Base-by-base conservation (phyloP, 805 yeast species). In the Kodamaea restingae region DNA sequence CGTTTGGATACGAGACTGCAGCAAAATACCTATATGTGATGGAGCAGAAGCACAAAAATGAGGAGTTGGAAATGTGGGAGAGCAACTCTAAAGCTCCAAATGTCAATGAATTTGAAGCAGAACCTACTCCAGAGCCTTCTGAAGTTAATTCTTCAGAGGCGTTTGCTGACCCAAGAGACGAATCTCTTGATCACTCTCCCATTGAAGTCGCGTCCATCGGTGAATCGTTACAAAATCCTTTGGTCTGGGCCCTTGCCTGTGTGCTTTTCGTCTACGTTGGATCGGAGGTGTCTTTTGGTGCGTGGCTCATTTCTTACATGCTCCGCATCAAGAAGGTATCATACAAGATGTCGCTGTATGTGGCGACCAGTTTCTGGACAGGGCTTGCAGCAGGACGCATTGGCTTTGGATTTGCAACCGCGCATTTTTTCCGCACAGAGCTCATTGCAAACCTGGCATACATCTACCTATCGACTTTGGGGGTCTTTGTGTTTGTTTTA, bases 301-400 rank as follows among this genome's bases (percentile, higher is more conserved):
- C 71, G 14, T 76, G 81, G 81, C 44, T 75, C 39, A 65, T 73
- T 46, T 70, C 76, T 29, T 76, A 64, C 41, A 51, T 73, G 32
- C 54, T 65, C 10, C 62, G 76, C 21, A 64, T 74, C 40, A 62
- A 67, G 36, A 35, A 58, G 1, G 47, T 57, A 25, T 33, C 61
- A 4, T 73, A 72, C 43, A 50, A 60, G 18, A 30, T 46, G 4
- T 57, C 77, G 6, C 73, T 80, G 2, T 65, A 65, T 45, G 61
- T 75, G 43, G 75, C 80, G 12, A 70, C 78, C 10, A 42, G 67
- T 0, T 76, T 71, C 51, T 76, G 81, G 81, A 45, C 63, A 4
- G 76, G 72, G 12, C 57, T 76, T 51, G 76, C 78, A 1, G 36
- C 55, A 3, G 81, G 81, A 4, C 56, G 81, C 40, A 57, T 70